These are phyloP conservation scores for Nepenthes mirabilis DNA, from an alignment of 148 eudicot species.

Conservation along the genomic window DNA sequence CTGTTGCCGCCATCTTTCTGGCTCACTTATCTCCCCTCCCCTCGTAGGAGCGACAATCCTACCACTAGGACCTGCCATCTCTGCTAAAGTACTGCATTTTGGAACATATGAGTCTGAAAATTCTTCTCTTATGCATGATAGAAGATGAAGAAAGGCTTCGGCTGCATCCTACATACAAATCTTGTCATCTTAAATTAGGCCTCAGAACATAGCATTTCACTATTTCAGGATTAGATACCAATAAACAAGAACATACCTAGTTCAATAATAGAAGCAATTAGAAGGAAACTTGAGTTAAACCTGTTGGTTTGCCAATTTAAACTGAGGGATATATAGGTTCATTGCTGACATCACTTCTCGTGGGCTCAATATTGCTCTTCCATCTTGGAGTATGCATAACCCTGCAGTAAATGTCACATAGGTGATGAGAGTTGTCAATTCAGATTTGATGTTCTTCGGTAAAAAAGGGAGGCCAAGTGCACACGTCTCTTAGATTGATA, in stretches of 20 bases:
- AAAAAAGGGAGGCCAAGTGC: not conserved
- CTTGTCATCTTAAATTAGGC: conserved; percentile 8
- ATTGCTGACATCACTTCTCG: conserved; percentile 58
- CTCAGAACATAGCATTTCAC: not conserved
- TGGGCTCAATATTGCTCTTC: conserved; percentile 48
- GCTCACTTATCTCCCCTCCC: conserved; percentile 24
- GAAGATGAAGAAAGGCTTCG: conserved; percentile 82
- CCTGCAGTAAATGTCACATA: conserved; percentile 26
- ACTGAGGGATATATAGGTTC: conserved; percentile 51
- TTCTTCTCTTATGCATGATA: conserved; percentile 83
- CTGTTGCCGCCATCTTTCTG: conserved; percentile 50
- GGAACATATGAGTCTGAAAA: conserved; percentile 44
- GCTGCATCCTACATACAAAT: conserved; percentile 65
- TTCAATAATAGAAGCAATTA: not conserved
- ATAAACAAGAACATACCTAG: not conserved
- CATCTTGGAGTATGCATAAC: conserved; percentile 32
- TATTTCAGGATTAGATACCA: not conserved
- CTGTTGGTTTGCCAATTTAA: conserved; percentile 68
- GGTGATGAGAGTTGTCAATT: not conserved
- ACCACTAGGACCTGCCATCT: conserved; percentile 32
- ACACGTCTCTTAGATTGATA: not conserved
- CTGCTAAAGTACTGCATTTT: conserved; percentile 43
- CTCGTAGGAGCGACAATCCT: conserved; percentile 31
- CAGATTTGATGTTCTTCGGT: not conserved
- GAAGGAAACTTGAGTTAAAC: conserved; percentile 15